Evolutionary conservation across 2,329 filamentous ascomycete species (phyloP), one percentile per base, ranked within the genome.

Genomic region (Tolypocladium tundrense): DNA sequence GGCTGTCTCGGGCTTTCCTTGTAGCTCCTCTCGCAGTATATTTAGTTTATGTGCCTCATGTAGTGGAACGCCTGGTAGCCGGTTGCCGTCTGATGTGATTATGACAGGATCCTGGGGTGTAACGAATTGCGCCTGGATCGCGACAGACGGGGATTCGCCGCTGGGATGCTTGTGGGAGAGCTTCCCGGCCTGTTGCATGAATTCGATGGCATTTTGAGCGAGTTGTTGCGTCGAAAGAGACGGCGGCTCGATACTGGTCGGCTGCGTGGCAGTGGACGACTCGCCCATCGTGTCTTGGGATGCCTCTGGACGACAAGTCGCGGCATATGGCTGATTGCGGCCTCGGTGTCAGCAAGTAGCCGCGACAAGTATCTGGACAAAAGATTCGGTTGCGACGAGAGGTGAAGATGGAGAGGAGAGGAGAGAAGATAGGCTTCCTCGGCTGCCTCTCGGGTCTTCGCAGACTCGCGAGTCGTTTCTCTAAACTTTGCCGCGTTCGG

Each of bases 101-200:
- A 92, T 82, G 19, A 91, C 83, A 0, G 88, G 83, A 68, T 92
- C 88, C 54, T 87, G 83, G 0, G 86, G 81, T 0, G 88, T 92
- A 39, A 87, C 73, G 60, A 81, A 84, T n/a, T 72, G 79, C 37
- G 87, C 87, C 66, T 86, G 77, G 54, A 86, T 74, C 1, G 86
- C 86, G 16, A 84, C 77, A 5, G 55, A 72, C 59, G 54, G 66
- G 59, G 64, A 69, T 45, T 60, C 63, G 42, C 66, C 62, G 14
- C 67, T 58, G 2, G 67, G 66, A 3, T 69, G 68, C 41, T 74
- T 69, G 50, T 75, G 72, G 0, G 81, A 81, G 11, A 84, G 72
- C 63, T 81, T 84, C 66, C 81, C 76, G 9, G 86, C 80, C 67
- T 90, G 87, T 8, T 80, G 76, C 1, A 80, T 74, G 64, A 85